A percentile compares a stretch with the other conserved stretches of the same genome.
These are phyloP conservation scores for Curvularia lunata DNA, from an alignment of 2,329 filamentous ascomycete genomes.

Conservation along the genomic window DNA sequence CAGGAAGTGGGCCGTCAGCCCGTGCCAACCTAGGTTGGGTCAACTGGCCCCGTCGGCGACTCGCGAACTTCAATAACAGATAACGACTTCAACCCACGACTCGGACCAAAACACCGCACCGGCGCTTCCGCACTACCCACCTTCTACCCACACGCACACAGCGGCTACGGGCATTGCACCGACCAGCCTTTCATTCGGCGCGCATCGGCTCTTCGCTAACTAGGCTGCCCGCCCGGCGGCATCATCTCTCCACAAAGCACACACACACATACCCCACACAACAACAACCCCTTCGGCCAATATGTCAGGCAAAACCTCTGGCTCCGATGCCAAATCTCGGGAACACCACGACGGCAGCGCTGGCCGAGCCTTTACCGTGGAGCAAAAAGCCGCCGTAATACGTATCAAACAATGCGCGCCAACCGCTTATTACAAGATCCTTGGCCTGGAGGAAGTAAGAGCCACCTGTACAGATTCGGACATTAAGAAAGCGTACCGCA, in stretches of 20 bases:
- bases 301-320: slow-evolving; percentile 54
- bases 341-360: slow-evolving; percentile 79
- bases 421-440: slow-evolving; percentile 95
- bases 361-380: slow-evolving; percentile 78
- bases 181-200: slow-evolving; percentile 6
- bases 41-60: slow-evolving; percentile 37
- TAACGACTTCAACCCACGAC: slow-evolving; percentile 19
- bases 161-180: background rate
- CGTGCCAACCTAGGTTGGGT: slow-evolving; percentile 34
- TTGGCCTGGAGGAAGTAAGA: slow-evolving; percentile 71
- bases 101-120: slow-evolving; percentile 6
- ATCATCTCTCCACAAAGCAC: slow-evolving; percentile 7
- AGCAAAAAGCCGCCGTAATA: slow-evolving; percentile 90
- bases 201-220: slow-evolving; percentile 15
- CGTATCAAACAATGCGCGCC: slow-evolving; percentile 82
- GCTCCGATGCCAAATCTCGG: slow-evolving; percentile 55
- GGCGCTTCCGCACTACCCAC: background rate
- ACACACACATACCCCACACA: slow-evolving; percentile 9
- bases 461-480: slow-evolving; percentile 76
- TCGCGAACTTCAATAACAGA: slow-evolving; percentile 25
- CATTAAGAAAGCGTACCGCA: slow-evolving; percentile 97
- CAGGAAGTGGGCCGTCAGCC: slow-evolving; percentile 18
- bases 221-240: slow-evolving; percentile 18
- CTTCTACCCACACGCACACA: background rate
- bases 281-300: slow-evolving; percentile 23